Evolutionary conservation across 257 asterid species (phyloP), one percentile per base, ranked within the genome.

Genomic region (Rauvolfia tetraphylla): DNA sequence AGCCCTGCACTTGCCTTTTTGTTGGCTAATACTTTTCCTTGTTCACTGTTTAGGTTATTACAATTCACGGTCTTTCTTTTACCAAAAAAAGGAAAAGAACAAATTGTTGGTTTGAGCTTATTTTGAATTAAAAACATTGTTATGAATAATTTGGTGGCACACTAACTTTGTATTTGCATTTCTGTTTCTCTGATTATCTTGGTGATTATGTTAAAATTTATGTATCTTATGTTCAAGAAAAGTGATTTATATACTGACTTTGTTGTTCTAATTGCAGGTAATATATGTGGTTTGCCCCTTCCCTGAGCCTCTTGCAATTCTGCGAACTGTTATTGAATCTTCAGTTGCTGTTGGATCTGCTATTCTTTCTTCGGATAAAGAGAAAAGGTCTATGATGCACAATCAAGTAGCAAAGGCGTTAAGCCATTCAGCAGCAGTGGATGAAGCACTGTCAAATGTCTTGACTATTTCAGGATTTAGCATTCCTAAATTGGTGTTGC

Each of bases 211-310:
- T 42, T 0, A 58, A 14, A 7, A 7, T 59, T 58, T 34, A 5
- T 73, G 39, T 4, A 10, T 5, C 31, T 29, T 27, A 18, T 73
- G 59, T 72, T 68, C 36, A 72, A 3, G 54, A 17, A 31, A 44
- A n/a, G 57, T 17, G 42, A 20, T 42, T 59, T 13, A 17, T 66
- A 39, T 36, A 48, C 66, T 76, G 33, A 76, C 72, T 70, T 76
- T 80, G 36, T 78, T 80, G 33, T 56, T 75, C 65, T 80, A 75
- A 56, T 53, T 78, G 75, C 94, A 95, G 99, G 98, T 95, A 38
- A 85, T 95, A 73, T 93, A 95, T 81, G 99, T 95, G 82, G 96
- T 95, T 57, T 95, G 99, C 87, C 99, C 99, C 82, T 95, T 95
- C 77, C 98, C 99, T 5, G 99, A 95, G 85, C 98, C 99, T 82